Evolutionary conservation across 2,329 filamentous ascomycete genomes (phyloP).

Genomic region (Diplodia mutila): DNA sequence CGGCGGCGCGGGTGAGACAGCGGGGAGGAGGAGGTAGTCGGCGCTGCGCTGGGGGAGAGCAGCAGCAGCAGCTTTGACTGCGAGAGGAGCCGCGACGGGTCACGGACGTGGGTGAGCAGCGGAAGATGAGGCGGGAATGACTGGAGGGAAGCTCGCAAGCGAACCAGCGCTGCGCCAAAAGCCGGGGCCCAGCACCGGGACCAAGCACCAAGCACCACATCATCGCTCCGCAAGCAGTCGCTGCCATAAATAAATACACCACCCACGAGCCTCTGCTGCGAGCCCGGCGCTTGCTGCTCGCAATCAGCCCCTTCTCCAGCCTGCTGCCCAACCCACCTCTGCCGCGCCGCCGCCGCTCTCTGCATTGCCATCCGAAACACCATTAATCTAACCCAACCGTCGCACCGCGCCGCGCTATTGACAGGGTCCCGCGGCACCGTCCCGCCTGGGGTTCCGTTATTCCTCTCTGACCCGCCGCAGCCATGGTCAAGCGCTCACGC

Average conservation of each 20-base stretch:
- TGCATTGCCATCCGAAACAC: slow-evolving; percentile 12
- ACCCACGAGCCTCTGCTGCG: not conserved
- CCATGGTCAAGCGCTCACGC: slow-evolving; percentile 66
- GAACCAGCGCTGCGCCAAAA: slow-evolving; percentile 8
- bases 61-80: slow-evolving; percentile 15
- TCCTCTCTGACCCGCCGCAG: slow-evolving; percentile 25
- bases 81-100: slow-evolving; percentile 18
- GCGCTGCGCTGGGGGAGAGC: slow-evolving; percentile 10
- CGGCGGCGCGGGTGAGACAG: not conserved
- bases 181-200: not conserved
- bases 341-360: not conserved
- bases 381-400: slow-evolving; percentile 17
- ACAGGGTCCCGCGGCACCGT: slow-evolving; percentile 1
- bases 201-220: slow-evolving; percentile 6
- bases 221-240: not conserved
- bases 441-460: not conserved
- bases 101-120: slow-evolving; percentile 9
- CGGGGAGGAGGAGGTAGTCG: not conserved
- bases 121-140: slow-evolving; percentile 16
- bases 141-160: slow-evolving; percentile 17
- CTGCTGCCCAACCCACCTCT: not conserved
- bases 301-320: not conserved
- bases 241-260: not conserved
- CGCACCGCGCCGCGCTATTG: slow-evolving; percentile 17
- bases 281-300: slow-evolving; percentile 3